Percentiles rank a stretch among this genome's conserved stretches.
These are phyloP conservation scores for Monilinia fructigena DNA, from an alignment of 2,329 filamentous ascomycete genomes.

Conservation along the genomic window DNA sequence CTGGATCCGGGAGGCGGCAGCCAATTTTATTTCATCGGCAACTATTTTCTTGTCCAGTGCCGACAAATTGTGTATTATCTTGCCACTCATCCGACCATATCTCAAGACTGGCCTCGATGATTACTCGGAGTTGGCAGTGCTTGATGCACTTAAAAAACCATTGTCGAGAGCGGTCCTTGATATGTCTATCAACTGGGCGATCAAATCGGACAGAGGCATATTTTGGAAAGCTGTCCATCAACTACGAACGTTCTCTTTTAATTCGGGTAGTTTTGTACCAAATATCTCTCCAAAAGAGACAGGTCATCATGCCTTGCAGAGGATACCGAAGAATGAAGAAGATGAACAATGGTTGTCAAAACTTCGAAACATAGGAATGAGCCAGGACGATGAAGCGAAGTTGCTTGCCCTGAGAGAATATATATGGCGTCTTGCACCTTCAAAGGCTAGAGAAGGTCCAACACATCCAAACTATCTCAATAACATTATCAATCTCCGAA, in stretches of 20 bases:
- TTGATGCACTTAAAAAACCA: conserved; percentile 81
- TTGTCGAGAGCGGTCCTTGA: conserved; percentile 79
- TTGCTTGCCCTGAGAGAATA: conserved; percentile 83
- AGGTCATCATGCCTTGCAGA: conserved; percentile 57
- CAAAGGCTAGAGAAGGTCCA: conserved; percentile 47
- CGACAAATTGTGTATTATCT: conserved; percentile 78
- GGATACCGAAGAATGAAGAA: conserved; percentile 77
- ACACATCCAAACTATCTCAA: conserved; percentile 52
- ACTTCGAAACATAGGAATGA: conserved; percentile 79
- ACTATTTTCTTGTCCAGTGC: conserved; percentile 74
- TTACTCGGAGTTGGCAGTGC: conserved; percentile 69
- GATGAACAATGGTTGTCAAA: conserved; percentile 91
- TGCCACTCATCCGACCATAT: conserved; percentile 78
- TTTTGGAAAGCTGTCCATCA: conserved; percentile 83
- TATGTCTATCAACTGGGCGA: conserved; percentile 80
- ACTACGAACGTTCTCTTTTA: conserved; percentile 67
- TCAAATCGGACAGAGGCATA: conserved; percentile 72
- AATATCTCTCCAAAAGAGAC: conserved; percentile 57
- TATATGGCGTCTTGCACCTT: conserved; percentile 79
- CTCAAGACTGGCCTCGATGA: conserved; percentile 70
- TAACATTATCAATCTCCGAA: conserved; percentile 71
- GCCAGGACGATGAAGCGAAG: conserved; percentile 83
- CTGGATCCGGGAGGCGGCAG: conserved; percentile 90
- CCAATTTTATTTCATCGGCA: conserved; percentile 76
- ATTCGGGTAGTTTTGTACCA: conserved; percentile 53